A percentile compares a stretch with the other conserved stretches of the same genome.
Evolutionary conservation across 2,329 filamentous ascomycete genomes (phyloP).

Genomic region (Lecanicillium sp.): DNA sequence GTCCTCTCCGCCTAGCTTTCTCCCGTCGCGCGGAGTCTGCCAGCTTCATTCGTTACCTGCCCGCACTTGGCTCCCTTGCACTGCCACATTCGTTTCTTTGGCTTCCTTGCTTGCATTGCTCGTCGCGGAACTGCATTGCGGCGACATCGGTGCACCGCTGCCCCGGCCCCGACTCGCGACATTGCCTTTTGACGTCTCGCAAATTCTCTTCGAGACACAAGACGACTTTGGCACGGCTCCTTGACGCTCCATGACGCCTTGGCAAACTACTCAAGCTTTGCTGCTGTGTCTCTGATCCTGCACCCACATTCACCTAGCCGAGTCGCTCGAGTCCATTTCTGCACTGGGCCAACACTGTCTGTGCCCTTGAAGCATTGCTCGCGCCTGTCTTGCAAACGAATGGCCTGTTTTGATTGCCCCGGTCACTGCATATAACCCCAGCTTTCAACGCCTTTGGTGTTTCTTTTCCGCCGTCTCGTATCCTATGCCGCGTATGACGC

Average conservation of each 20-base stretch:
- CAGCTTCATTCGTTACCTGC: background rate
- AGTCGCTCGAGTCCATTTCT: no score
- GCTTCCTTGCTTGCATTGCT: background rate
- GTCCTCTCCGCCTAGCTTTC: conserved; percentile 6
- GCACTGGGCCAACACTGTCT: no score
- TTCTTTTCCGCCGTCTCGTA: no score
- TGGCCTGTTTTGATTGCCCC: no score
- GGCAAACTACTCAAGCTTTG: conserved; percentile 3
- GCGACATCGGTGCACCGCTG: no score
- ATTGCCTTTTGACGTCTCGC: background rate
- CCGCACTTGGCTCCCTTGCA: background rate
- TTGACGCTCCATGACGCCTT: conserved; percentile 9
- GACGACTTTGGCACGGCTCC: background rate
- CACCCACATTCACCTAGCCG: conserved; percentile 4
- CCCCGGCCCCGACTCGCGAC: background rate
- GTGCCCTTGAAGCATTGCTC: no score
- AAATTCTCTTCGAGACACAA: conserved; percentile 6
- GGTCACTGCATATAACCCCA: no score
- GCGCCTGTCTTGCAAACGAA: no score
- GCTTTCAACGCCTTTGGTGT: no score
- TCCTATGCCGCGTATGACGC: no score
- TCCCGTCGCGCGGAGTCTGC: no score
- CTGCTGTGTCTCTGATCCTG: conserved; percentile 7
- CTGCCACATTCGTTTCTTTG: background rate
- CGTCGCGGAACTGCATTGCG: no score